Conservation (phyloP, 805 yeast genomes). For the Wickerhamomyces mucosus region DNA sequence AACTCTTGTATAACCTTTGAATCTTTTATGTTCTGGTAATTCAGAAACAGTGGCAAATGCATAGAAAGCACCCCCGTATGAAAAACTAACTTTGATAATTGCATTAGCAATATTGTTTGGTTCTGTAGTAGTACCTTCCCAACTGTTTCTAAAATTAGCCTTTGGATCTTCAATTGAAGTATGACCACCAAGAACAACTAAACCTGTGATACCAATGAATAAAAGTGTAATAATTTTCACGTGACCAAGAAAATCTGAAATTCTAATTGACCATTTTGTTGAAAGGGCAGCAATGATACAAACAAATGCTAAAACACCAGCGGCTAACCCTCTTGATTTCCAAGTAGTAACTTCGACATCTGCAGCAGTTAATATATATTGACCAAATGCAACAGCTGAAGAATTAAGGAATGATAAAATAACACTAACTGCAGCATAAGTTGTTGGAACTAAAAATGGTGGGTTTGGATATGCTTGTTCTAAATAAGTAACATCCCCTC, state of each 20-base stretch:
- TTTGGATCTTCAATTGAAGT: constrained; percentile 25
- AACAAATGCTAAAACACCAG: constrained; percentile 29
- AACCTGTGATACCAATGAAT: constrained; percentile 26
- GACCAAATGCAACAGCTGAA: constrained; percentile 30
- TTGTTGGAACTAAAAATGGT: constrained; percentile 25
- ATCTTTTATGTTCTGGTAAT: constrained; percentile 24
- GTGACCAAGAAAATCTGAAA: constrained; percentile 27
- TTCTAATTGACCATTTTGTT: constrained; percentile 22
- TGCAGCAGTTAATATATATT: constrained; percentile 26
- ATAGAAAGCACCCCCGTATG: constrained; percentile 33
- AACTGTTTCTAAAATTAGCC: constrained; percentile 26
- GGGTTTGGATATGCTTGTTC: constrained; percentile 31
- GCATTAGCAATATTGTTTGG: constrained; percentile 35
- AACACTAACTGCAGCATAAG: constrained; percentile 29
- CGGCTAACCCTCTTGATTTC: constrained; percentile 33
- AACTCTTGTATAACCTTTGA: constrained; percentile 15
- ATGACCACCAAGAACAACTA: constrained; percentile 28
- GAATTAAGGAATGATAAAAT: constrained; percentile 27
- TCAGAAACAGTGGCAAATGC: constrained; percentile 29
- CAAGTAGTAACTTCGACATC: constrained; percentile 33
- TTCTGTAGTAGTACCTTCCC: constrained; percentile 32
- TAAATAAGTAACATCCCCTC: constrained; percentile 30
- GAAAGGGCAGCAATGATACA: constrained; percentile 18
- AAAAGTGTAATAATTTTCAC: constrained; percentile 25
- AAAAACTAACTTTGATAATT: constrained; percentile 33